Evolutionary conservation across 345 rosid genomes (phyloP), one percentile per base, ranked within the genome.

Genomic region (Linum tenue): DNA sequence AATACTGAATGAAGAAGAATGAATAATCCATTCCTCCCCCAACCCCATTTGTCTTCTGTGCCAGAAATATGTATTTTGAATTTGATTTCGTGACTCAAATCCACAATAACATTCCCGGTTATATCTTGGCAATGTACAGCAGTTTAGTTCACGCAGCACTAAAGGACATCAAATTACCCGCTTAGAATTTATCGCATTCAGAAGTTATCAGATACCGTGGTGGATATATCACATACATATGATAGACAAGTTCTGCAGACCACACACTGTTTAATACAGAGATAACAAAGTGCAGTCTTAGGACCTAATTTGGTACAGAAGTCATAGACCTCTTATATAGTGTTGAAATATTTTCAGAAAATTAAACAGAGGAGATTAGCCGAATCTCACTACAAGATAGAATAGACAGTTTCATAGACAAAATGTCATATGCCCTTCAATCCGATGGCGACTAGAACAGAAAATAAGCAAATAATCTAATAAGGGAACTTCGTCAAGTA

Each of bases 401-500:
- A 48, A 48, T 0, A 48, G 15, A 7, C 53, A 6, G 14, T 9
- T 48, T 12, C 53, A 1, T 9, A 8, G 9, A 1, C 53, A 22
- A 22, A 22, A 22, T 22, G 1, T 1, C 31, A 22, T 22, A 2
- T 48, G 9, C 53, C 11, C 14, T 48, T 48, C 3, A 15, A 48
- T 8, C 14, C 7, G 53, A 48, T 48, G 0, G 11, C 9, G 11
- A 14, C 15, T 48, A 15, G 2, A 48, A 8, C 14, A 43, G 6
- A 2, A 43, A 43, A 43, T 43, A 43, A 43, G 6, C 6, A 43
- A 5, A 43, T 2, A 48, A 41, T 3, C n/a, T 5, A 64, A 40
- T 1, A 15, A 7, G 14, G 12, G 65, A 39, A 37, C 48, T 11
- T 41, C 22, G 17, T 17, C 12, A 2, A 9, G 31, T 74, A 94